Evolutionary conservation across 1,139 yeast species (phyloP), one percentile per base, ranked within the genome.

Genomic region (Suhomyces yuchorum): DNA sequence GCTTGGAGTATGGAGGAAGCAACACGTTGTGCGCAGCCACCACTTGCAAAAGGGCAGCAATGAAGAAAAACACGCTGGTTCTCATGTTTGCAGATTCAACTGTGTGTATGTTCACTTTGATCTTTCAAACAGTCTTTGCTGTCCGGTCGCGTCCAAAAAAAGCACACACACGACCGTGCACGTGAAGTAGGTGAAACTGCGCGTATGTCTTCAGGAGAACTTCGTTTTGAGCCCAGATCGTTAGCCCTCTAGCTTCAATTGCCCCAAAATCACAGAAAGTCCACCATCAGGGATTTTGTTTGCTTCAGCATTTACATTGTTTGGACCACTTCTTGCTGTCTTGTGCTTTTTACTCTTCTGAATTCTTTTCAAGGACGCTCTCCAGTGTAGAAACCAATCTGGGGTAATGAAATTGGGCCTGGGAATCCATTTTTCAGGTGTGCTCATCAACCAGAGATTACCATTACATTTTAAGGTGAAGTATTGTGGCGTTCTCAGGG

Each of bases 1-100:
- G 87, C 63, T 85, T 86, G 30, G 96, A 95, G 61, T 85, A 78
- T 22, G 97, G 84, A n/a, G 92, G 88, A 50, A 91, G 74, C 54
- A 88, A 75, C 40, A 89, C 93, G 59, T 88, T 90, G 68, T 90
- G 97, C 1, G 96, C 96, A 8, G 57, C 48, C 23, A 60, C 67
- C 19, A 64, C 50, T 12, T 67, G 61, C 35, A 46, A 50, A 26
- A 51, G 46, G 15, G 49, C 44, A 32, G 51, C 53, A 40, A 49
- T 30, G 33, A 51, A 45, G 40, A 48, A 14, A 34, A 48, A 32
- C 37, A 42, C 44, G 14, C 46, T 34, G 19, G 43, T 28, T 44
- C 42, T 48, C 51, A 48, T 48, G 40, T 24, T 37, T 12, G 32
- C 8, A 22, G 41, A 24, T 20, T 37, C 30, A 17, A 15, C 19